phyloP scores from a whole-genome alignment of 331 rosid genomes.

The Dryas integrifolia region DNA sequence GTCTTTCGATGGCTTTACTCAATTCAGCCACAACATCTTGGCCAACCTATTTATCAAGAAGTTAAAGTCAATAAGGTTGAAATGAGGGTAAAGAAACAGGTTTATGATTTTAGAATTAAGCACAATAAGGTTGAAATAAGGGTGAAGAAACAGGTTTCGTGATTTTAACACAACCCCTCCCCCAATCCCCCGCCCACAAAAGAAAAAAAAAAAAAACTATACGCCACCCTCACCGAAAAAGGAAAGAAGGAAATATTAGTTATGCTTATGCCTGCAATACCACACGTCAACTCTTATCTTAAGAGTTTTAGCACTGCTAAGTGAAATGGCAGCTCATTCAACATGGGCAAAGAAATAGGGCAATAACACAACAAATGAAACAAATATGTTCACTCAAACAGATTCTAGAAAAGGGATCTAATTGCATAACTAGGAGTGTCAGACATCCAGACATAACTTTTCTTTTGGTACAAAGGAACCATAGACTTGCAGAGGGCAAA shows the following conservation, averaged over 20 bases:
- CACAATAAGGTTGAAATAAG: not conserved
- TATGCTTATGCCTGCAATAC: not conserved
- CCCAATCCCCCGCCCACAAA: no score
- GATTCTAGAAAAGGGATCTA: conserved; percentile 2
- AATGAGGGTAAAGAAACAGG: not conserved
- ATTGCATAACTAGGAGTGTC: conserved; percentile 1
- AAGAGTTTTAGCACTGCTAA: not conserved
- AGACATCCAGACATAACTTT: not conserved
- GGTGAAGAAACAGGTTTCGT: not conserved
- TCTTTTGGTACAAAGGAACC: not conserved
- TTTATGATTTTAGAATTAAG: not conserved
- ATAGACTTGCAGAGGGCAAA: not conserved
- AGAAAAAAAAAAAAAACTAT: no score
- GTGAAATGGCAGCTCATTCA: not conserved
- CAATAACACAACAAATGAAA: no score
- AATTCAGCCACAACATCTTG: conserved; percentile 51
- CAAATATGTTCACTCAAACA: not conserved
- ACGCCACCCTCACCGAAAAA: no score
- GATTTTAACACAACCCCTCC: not conserved
- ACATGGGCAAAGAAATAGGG: no score
- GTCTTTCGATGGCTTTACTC: conserved; percentile 43
- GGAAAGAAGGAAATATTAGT: not conserved
- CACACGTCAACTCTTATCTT: not conserved
- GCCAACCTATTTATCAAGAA: conserved; percentile 42
- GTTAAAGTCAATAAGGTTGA: not conserved